phyloP scores from a whole-genome alignment of 2,329 filamentous ascomycete genomes.

The Fusarium duplospermum region DNA sequence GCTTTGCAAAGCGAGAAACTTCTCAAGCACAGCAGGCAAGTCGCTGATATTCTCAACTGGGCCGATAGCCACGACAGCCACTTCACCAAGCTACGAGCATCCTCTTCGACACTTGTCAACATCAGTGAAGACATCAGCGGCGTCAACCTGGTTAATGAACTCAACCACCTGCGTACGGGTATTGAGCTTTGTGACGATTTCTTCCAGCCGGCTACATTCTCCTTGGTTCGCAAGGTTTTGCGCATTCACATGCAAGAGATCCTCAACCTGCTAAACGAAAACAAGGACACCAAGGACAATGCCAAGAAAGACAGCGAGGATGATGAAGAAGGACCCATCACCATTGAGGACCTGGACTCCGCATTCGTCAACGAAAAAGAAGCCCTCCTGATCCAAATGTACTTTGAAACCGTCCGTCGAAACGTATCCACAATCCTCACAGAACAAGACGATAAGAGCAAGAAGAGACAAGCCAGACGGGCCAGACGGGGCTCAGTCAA shows the following conservation, averaged over 20 bases:
- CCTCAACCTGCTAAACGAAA: conserved; percentile 17
- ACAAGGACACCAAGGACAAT: neutral
- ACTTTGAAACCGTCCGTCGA: conserved; percentile 22
- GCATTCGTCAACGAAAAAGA: conserved; percentile 26
- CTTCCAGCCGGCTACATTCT: neutral
- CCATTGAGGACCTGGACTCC: conserved; percentile 29
- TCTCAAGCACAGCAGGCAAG: conserved; percentile 4
- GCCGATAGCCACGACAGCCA: conserved; percentile 16
- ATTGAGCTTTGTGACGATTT: conserved; percentile 28
- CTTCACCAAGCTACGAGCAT: conserved; percentile 14
- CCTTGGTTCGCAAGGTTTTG: conserved; percentile 24
- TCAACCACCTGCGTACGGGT: conserved; percentile 20
- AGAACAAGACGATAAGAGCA: conserved; percentile 11
- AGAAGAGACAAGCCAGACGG: conserved; percentile 8
- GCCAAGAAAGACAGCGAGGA: neutral
- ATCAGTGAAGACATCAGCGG: conserved; percentile 25
- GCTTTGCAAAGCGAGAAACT: neutral
- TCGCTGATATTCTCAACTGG: conserved; percentile 21
- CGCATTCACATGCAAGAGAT: conserved; percentile 30
- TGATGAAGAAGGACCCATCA: neutral
- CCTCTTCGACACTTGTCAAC: conserved; percentile 21
- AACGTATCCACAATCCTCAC: conserved; percentile 12
- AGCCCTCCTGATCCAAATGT: conserved; percentile 22
- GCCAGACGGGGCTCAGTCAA: neutral
- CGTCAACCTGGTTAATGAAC: conserved; percentile 20